phyloP scores from a whole-genome alignment of 2,329 filamentous ascomycete genomes.

The Incumbomyces lentus region DNA sequence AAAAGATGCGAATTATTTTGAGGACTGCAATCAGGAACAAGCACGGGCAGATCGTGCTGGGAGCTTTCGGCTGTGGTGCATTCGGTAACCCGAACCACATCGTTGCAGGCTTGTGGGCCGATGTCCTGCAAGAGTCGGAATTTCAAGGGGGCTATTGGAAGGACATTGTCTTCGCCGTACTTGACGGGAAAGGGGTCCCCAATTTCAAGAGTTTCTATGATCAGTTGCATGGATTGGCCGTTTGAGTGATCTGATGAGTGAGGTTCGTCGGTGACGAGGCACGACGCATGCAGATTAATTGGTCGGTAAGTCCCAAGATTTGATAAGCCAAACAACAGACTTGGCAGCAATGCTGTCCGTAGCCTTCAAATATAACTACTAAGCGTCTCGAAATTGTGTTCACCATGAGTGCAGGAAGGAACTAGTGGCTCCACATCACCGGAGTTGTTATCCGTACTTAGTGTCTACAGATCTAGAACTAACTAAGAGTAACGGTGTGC shows the following conservation, averaged over 20 bases:
- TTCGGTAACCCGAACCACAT: conserved; percentile 53
- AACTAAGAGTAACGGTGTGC: no score
- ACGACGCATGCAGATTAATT: no score
- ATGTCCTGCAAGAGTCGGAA: conserved; percentile 51
- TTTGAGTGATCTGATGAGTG: neutral
- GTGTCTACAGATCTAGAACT: no score
- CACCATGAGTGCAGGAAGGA: no score
- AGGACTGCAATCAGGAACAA: conserved; percentile 48
- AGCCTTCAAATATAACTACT: no score
- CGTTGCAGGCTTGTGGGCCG: conserved; percentile 53
- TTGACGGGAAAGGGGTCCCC: conserved; percentile 27
- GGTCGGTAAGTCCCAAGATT: no score
- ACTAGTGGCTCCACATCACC: no score
- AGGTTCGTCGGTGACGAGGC: no score
- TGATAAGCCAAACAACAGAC: no score
- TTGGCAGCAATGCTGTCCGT: no score
- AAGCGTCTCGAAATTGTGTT: no score
- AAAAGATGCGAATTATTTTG: conserved; percentile 53
- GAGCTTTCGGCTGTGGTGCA: conserved; percentile 59
- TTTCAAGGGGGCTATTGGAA: conserved; percentile 56
- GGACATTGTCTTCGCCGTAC: conserved; percentile 54
- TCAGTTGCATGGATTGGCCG: conserved; percentile 12
- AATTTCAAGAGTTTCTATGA: conserved; percentile 14
- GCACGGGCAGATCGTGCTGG: conserved; percentile 53
- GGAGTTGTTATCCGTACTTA: no score